Evolutionary conservation across 257 asterid species (phyloP).

Genomic region (Fraxinus cuspidata): DNA sequence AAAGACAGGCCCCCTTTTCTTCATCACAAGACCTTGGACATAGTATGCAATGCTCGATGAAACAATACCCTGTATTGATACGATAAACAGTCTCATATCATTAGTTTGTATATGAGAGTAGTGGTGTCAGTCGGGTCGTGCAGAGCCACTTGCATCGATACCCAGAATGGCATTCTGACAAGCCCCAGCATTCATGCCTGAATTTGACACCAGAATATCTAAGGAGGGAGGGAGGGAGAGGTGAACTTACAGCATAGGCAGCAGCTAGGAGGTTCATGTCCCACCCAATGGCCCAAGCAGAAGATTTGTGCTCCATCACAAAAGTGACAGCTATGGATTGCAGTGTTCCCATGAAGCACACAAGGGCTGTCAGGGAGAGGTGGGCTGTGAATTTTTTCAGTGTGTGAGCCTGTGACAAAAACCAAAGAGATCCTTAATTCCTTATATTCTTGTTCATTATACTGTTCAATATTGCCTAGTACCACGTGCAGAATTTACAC

Average conservation of each 20-base stretch:
- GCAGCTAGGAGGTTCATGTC: constrained; percentile 91
- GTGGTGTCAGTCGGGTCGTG: neutral
- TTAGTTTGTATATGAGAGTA: neutral
- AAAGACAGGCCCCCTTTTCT: constrained; percentile 65
- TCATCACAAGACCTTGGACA: constrained; percentile 64
- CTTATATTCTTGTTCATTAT: neutral
- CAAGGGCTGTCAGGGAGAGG: constrained; percentile 68
- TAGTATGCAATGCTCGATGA: constrained; percentile 64
- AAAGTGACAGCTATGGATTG: constrained; percentile 82
- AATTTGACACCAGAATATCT: neutral
- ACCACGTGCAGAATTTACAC: neutral
- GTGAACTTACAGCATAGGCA: constrained; percentile 73
- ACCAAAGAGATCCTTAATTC: neutral
- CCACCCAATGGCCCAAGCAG: constrained; percentile 75
- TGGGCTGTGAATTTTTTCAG: constrained; percentile 73
- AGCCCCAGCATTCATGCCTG: neutral
- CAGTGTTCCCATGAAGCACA: constrained; percentile 84
- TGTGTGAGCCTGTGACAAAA: constrained; percentile 49
- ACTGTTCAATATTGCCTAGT: neutral
- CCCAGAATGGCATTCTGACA: no score
- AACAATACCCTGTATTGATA: constrained; percentile 46
- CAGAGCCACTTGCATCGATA: neutral
- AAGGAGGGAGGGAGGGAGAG: neutral
- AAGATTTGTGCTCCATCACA: constrained; percentile 71
- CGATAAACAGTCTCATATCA: neutral